phyloP scores from a whole-genome alignment of 352 stramenopile genomes.

The Phytophthora niederhauseri region DNA sequence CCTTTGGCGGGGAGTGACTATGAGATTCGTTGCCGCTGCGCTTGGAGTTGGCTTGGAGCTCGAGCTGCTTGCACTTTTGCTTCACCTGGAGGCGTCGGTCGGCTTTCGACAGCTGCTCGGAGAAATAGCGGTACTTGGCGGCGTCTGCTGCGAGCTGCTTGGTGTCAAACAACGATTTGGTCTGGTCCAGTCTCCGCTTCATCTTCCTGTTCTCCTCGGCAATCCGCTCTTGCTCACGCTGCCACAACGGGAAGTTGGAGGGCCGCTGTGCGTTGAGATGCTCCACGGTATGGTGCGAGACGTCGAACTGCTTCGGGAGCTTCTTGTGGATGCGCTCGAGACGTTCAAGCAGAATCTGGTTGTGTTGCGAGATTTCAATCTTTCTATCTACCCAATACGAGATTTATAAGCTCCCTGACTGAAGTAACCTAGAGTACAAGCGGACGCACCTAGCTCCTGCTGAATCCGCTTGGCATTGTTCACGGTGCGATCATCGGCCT shows the following conservation, averaged over 20 bases:
- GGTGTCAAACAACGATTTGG: slow-evolving; percentile 50
- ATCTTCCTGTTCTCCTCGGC: slow-evolving; percentile 57
- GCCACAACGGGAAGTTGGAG: slow-evolving; percentile 39
- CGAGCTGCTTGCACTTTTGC: slow-evolving; percentile 42
- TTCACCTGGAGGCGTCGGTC: slow-evolving; percentile 47
- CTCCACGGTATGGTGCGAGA: slow-evolving; percentile 57
- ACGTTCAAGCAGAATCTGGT: slow-evolving; percentile 48
- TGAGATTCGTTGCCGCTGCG: background rate
- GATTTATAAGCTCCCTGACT: too few species aligned
- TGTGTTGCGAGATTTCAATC: slow-evolving; percentile 54
- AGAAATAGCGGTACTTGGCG: slow-evolving; percentile 51
- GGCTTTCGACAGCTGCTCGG: slow-evolving; percentile 63
- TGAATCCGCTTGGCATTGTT: slow-evolving; percentile 66
- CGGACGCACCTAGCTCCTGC: slow-evolving; percentile 61
- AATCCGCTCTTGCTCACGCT: slow-evolving; percentile 53
- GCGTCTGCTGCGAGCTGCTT: slow-evolving; percentile 59
- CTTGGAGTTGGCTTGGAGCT: slow-evolving; percentile 16
- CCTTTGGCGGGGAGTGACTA: slow-evolving; percentile 12
- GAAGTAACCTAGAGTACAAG: too few species aligned
- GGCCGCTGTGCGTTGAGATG: slow-evolving; percentile 44
- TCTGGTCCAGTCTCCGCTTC: slow-evolving; percentile 39
- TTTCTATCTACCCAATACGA: slow-evolving; percentile 45
- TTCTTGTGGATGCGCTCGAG: slow-evolving; percentile 65
- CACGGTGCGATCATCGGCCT: slow-evolving; percentile 31
- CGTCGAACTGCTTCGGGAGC: slow-evolving; percentile 63